Evolutionary conservation across 352 stramenopile genomes (phyloP), one percentile per base, ranked within the genome.

Genomic region (Peronospora belbahrii): DNA sequence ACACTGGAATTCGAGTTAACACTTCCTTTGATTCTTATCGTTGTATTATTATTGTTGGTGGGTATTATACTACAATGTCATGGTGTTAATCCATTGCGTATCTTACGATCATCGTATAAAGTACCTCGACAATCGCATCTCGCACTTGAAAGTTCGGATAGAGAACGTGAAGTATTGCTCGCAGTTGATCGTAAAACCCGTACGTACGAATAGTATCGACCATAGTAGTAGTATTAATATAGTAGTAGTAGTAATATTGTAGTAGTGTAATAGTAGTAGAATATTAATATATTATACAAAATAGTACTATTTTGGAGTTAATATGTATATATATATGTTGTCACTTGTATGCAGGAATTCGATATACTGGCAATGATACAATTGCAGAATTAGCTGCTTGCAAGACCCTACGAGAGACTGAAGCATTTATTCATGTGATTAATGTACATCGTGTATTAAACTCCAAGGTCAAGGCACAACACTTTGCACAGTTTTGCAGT

Each of bases 391-490:
- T 89, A 33, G 53, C 51, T 15, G 55, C 57, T 8, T 74, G 64
- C 39, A 30, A 56, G 32, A 67, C 66, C 8, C 42, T 52, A 2
- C 42, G 50, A 20, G 74, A 89, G 50, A 69, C 70, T 8, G 75
- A 87, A 34, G 73, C 71, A n/a, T 70, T 87, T 36, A 61, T 89
- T 40, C 46, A 68, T 14, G 61, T 73, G 17, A 72, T 85, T 23
- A 41, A 67, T 42, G 27, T 81, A 10, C 65, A 72, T 19, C 66
- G 67, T 0, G 57, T 87, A 42, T 45, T 90, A 19, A 86, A 83
- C 37, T 81, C 75, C 22, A 70, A 75, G 43, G 65, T 82, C 51
- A 89, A 89, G 42, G 74, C 78, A 9, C 68, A 83, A 46, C 78
- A 89, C 55, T 87, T 87, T 52, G 76, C 74, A 9, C 56, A 77